Evolutionary conservation across 495 filamentous ascomycete genomes (phyloP), one percentile per base, ranked within the genome.

Genomic region (Xylaria cubensis): DNA sequence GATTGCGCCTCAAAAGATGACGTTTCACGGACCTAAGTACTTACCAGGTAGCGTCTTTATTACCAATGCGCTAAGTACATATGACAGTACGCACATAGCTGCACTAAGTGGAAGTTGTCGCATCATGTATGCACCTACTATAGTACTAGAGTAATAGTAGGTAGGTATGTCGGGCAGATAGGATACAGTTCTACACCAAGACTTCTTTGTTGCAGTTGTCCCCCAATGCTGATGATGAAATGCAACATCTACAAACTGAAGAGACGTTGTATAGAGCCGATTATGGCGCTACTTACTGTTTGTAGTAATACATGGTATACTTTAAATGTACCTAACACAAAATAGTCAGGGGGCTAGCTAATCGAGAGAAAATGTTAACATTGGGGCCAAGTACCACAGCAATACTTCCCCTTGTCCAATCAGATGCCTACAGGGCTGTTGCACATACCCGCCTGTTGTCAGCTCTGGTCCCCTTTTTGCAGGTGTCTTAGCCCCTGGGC

Each of bases 1-100:
- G 44, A 64, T 64, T 64, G 62, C 62, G 62, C 62, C 62, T 64
- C 62, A 48, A 42, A 29, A 32, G 21, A 32, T 64, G 61, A 64
- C 61, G 61, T 64, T 21, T 64, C 61, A 44, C 61, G 6, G 61
- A 64, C 6, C n/a, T 26, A 44, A 17, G 34, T 44, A 63, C 51
- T 17, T 17, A 29, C 26, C 26, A 29, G 26, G 26, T 29, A 4
- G 19, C n/a, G 48, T 51, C 19, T 24, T 53, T 53, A 53, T 8
- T 12, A 26, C 24, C 24, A 9, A 42, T 48, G 24, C 10, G 51
- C 53, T 32, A 56, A 56, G 53, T 32, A 32, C 53, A 56, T 29
- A 13, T n/a, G n/a, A 24, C 12, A 1, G 8, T 15, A 12, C n/a
- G 2, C 8, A 55, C n/a, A 12, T 53, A 53, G 2, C 19, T 55